Conservation (phyloP, 73 alveolate species). For the Durusdinium trenchii region DNA sequence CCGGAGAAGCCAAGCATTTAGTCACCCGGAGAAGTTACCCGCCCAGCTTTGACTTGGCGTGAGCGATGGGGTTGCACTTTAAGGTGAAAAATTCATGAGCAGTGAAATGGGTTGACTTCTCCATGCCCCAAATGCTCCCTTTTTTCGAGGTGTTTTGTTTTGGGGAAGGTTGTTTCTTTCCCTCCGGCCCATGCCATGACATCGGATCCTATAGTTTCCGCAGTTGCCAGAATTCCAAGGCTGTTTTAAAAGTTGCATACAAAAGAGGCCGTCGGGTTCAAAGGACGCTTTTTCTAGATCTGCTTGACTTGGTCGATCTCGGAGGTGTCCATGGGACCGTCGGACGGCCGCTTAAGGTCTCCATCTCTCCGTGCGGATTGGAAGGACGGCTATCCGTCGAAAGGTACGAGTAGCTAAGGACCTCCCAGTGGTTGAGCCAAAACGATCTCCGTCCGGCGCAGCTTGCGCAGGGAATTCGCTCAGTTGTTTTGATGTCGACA, state of each 20-base stretch:
- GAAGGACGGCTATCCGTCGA: not conserved
- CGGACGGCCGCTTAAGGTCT: not conserved
- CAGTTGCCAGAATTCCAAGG: not conserved
- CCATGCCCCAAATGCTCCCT: not conserved
- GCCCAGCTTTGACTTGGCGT: not conserved
- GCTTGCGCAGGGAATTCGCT: not conserved
- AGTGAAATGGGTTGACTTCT: too few relatives aligned
- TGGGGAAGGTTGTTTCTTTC: not conserved
- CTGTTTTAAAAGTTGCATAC: not conserved
- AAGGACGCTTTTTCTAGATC: not conserved
- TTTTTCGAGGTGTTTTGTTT: not conserved
- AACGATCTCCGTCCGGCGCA: not conserved
- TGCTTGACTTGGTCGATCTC: too few relatives aligned
- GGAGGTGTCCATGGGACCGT: not conserved
- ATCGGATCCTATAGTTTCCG: not conserved
- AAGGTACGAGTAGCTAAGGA: not conserved
- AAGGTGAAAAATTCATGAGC: too few relatives aligned
- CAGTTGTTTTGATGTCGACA: too few relatives aligned
- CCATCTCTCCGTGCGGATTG: not conserved
- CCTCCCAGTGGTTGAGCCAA: too few relatives aligned
- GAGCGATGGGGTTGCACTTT: not conserved
- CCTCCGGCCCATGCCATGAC: not conserved
- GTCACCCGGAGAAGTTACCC: too few relatives aligned
- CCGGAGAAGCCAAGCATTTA: not conserved
- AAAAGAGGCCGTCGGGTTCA: not conserved